phyloP scores from a whole-genome alignment of 2,329 filamentous ascomycete species.

The Cladophialophora carrionii region DNA sequence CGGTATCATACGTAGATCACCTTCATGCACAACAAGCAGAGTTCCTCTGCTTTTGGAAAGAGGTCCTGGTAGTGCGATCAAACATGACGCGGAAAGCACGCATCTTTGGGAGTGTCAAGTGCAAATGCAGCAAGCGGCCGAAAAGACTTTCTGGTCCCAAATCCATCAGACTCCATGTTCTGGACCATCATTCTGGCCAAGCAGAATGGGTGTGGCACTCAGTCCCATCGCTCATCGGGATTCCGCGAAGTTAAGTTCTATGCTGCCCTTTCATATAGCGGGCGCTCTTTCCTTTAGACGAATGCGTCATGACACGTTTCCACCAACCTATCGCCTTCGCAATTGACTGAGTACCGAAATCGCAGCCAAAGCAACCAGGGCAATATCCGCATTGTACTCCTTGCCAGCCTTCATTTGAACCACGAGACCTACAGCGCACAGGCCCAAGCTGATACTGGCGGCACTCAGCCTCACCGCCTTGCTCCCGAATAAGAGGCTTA shows the following conservation, averaged over 20 bases:
- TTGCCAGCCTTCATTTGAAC: constrained; percentile 20
- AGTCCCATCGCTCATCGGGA: not conserved
- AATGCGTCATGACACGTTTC: not conserved
- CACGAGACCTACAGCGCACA: constrained; percentile 11
- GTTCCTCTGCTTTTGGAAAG: not conserved
- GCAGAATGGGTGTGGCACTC: not conserved
- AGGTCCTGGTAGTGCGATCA: not conserved
- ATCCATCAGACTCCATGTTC: not conserved
- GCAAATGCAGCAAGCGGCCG: not conserved
- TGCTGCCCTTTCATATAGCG: not conserved
- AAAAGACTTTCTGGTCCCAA: not conserved
- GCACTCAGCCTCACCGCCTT: constrained; percentile 13
- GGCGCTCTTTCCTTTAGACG: not conserved
- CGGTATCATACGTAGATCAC: not conserved
- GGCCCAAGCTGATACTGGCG: constrained; percentile 5
- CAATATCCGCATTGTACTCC: constrained; percentile 14
- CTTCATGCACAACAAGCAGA: not conserved
- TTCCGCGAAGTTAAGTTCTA: not conserved
- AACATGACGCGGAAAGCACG: not conserved
- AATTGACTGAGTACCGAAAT: not conserved
- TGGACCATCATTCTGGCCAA: not conserved
- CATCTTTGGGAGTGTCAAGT: not conserved
- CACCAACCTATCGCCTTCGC: not conserved
- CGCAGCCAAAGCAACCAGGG: constrained; percentile 16
- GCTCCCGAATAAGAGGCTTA: constrained; percentile 17